These are phyloP conservation scores for Apiospora sp. DNA, from an alignment of 2,329 filamentous ascomycete genomes.

Conservation along the genomic window DNA sequence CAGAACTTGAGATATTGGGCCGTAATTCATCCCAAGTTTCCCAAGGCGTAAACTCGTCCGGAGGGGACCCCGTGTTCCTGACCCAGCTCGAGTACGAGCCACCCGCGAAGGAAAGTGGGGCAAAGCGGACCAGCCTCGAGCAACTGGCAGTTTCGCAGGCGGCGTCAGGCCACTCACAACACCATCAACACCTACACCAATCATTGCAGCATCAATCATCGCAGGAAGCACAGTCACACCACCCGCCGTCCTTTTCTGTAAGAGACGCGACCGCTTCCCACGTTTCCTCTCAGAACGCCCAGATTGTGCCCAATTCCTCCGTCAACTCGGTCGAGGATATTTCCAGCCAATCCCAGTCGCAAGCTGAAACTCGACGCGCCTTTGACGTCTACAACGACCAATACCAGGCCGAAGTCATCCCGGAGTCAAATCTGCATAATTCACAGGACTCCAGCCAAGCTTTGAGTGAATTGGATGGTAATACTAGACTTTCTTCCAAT, in stretches of 20 bases:
- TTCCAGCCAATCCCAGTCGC: constrained; percentile 34
- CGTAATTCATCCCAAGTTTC: not conserved
- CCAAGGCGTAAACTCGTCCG: not conserved
- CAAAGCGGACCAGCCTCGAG: constrained; percentile 19
- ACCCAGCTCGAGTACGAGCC: constrained; percentile 17
- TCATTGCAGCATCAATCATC: constrained; percentile 1
- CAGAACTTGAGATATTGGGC: not conserved
- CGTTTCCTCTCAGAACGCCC: constrained; percentile 40
- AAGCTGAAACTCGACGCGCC: constrained; percentile 24
- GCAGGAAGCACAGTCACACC: not conserved
- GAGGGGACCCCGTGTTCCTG: constrained; percentile 5
- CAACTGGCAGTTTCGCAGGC: constrained; percentile 14
- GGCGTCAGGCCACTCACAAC: constrained; percentile 9
- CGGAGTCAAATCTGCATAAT: constrained; percentile 29
- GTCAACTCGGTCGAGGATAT: constrained; percentile 26
- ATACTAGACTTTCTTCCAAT: constrained; percentile 36
- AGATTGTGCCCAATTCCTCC: constrained; percentile 34
- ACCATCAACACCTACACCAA: constrained; percentile 9
- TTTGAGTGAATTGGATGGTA: constrained; percentile 38
- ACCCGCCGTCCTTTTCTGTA: not conserved
- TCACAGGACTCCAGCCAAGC: constrained; percentile 37
- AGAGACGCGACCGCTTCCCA: not conserved
- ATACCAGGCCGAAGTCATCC: constrained; percentile 25
- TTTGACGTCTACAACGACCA: constrained; percentile 37
- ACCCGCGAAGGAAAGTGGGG: not conserved